Conservation (phyloP, 1,139 yeast genomes). For the Pichia cactophila region DNA sequence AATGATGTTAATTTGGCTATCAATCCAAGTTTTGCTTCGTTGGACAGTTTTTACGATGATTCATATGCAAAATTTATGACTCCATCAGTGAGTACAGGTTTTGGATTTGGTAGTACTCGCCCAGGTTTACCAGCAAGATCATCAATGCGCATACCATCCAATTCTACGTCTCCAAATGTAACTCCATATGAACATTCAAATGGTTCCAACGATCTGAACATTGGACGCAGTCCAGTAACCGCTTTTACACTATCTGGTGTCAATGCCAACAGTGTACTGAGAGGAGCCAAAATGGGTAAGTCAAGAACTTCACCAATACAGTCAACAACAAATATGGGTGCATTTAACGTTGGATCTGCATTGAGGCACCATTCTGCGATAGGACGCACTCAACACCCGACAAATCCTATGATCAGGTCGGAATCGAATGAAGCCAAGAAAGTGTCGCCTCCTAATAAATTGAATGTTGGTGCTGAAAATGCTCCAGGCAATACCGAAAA, state of each 20-base stretch:
- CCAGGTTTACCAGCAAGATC: not conserved
- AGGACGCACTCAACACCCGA: not conserved
- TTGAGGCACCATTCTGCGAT: not conserved
- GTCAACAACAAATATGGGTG: not conserved
- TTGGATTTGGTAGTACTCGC: not conserved
- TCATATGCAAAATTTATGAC: conserved; percentile 13
- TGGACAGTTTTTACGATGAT: conserved; percentile 67
- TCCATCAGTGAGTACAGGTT: not conserved
- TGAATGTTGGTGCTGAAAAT: too few relatives aligned
- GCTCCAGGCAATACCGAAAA: not conserved
- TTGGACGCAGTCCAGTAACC: conserved; percentile 2
- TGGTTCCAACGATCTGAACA: not conserved
- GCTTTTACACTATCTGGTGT: not conserved
- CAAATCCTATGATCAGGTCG: conserved; percentile 5
- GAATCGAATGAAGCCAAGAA: not conserved
- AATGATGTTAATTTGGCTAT: conserved; percentile 43
- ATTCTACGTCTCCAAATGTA: conserved; percentile 5
- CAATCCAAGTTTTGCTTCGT: conserved; percentile 69
- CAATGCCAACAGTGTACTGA: not conserved
- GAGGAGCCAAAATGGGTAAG: conserved; percentile 3
- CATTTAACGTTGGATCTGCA: not conserved
- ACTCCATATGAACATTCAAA: conserved; percentile 3
- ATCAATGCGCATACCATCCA: not conserved
- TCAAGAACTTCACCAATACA: conserved; percentile 2
- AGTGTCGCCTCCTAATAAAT: not conserved